These are phyloP conservation scores for Tubosaeta sp. DNA, from an alignment of 768 basidiomycete species.

Conservation along the genomic window DNA sequence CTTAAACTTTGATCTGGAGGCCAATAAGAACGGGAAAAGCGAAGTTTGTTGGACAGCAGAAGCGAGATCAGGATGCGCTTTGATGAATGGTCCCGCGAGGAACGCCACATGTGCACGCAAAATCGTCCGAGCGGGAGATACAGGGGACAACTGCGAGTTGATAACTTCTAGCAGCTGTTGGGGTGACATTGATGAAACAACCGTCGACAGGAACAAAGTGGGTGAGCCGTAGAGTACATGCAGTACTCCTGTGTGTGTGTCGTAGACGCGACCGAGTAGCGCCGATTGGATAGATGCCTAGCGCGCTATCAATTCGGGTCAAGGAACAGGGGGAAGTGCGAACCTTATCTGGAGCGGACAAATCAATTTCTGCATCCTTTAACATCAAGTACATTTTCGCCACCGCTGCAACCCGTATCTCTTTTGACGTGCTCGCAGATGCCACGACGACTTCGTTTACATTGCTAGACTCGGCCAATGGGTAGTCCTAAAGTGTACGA, in stretches of 20 bases:
- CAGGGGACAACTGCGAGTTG: conserved; percentile 23
- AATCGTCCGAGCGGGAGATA: conserved; percentile 48
- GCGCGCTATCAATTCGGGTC: conserved; percentile 2
- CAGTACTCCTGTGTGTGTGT: conserved; percentile 57
- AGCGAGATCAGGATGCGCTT: conserved; percentile 23
- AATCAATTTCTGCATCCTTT: conserved; percentile 9
- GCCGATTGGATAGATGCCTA: conserved; percentile 60
- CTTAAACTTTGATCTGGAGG: conserved; percentile 66
- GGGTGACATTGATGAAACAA: conserved; percentile 13
- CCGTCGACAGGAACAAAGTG: conserved; percentile 39
- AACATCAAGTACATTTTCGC: conserved; percentile 47
- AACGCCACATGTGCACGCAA: conserved; percentile 57
- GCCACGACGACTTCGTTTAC: conserved; percentile 48
- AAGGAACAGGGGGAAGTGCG: neutral
- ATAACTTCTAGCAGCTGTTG: conserved; percentile 22
- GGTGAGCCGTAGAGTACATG: conserved; percentile 62
- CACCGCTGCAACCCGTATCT: conserved; percentile 57
- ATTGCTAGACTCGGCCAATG: conserved; percentile 22
- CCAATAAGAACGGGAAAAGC: conserved; percentile 72
- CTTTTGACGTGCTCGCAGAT: conserved; percentile 58
- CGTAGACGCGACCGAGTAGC: conserved; percentile 65
- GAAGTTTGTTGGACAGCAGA: conserved; percentile 44
- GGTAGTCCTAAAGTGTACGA: conserved; percentile 18
- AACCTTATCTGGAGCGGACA: conserved; percentile 37
- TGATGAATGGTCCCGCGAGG: conserved; percentile 44